phyloP scores from a whole-genome alignment of 2,329 filamentous ascomycete genomes.

The Paecilomyces fulvus region DNA sequence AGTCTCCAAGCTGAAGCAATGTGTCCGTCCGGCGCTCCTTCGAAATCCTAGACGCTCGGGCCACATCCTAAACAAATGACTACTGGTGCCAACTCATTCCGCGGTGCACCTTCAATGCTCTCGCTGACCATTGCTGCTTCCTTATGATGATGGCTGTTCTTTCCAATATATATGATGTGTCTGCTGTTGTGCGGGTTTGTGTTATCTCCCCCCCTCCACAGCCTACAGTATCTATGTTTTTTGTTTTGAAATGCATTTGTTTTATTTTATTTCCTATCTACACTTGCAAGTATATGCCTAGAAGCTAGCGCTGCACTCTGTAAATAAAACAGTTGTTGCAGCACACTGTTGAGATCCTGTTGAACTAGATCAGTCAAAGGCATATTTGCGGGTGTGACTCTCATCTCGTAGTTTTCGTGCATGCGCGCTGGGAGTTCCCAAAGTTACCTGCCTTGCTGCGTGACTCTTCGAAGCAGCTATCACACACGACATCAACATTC shows the following conservation, averaged over 20 bases:
- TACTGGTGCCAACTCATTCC: background rate
- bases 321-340: background rate
- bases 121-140: background rate
- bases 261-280: background rate
- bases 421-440: background rate
- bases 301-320: background rate
- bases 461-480: background rate
- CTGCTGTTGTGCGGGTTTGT: background rate
- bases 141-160: background rate
- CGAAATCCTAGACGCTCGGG: conserved; percentile 27
- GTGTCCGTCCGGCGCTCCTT: conserved; percentile 16
- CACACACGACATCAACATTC: background rate
- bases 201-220: background rate
- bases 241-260: background rate
- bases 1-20: conserved; percentile 17
- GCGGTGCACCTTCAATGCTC: background rate
- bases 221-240: background rate
- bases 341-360: background rate
- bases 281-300: background rate
- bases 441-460: background rate
- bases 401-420: background rate
- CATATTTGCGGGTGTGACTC: background rate
- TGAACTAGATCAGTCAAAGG: background rate
- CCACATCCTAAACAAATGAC: conserved; percentile 12
- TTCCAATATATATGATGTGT: background rate